Conservation (phyloP, 1,139 yeast genomes). For the Scheffersomyces illinoinensis region DNA sequence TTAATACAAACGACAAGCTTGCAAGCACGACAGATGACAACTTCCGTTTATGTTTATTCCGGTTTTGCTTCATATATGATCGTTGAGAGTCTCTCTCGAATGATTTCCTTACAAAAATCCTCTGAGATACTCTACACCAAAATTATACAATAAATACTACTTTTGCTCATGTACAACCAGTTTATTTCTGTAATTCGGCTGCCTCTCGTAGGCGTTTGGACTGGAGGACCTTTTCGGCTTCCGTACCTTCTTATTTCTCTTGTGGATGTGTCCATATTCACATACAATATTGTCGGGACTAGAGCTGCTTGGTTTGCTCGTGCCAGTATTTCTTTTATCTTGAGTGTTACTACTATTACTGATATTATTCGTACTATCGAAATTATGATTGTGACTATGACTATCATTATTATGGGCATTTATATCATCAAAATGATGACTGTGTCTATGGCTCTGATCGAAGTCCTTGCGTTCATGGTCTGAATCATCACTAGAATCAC, state of each 20-base stretch:
- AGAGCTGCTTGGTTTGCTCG: background rate
- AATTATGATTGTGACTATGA: background rate
- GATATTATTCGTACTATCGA: too few species aligned
- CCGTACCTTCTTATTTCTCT: slow-evolving; percentile 6
- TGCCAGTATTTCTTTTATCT: background rate
- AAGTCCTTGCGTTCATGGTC: slow-evolving; percentile 9
- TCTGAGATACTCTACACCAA: background rate
- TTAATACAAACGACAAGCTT: too few species aligned
- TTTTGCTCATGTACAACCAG: slow-evolving; percentile 8
- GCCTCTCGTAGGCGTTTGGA: slow-evolving; percentile 77
- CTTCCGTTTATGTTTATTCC: too few species aligned
- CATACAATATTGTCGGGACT: background rate
- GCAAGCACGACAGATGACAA: too few species aligned
- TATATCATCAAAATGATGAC: slow-evolving; percentile 2
- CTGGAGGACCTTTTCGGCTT: slow-evolving; percentile 13
- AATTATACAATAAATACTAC: background rate
- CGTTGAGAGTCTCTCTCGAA: too few species aligned
- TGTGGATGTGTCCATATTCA: slow-evolving; percentile 8
- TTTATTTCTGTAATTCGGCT: slow-evolving; percentile 58
- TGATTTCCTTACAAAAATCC: background rate
- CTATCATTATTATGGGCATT: slow-evolving; percentile 1
- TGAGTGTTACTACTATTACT: too few species aligned
- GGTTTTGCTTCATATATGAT: too few species aligned
- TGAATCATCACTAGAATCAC: slow-evolving; percentile 38
- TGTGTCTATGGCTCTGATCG: slow-evolving; percentile 4